Evolutionary conservation across 1,139 yeast genomes (phyloP).

Genomic region (Meyerozyma elateridarum): DNA sequence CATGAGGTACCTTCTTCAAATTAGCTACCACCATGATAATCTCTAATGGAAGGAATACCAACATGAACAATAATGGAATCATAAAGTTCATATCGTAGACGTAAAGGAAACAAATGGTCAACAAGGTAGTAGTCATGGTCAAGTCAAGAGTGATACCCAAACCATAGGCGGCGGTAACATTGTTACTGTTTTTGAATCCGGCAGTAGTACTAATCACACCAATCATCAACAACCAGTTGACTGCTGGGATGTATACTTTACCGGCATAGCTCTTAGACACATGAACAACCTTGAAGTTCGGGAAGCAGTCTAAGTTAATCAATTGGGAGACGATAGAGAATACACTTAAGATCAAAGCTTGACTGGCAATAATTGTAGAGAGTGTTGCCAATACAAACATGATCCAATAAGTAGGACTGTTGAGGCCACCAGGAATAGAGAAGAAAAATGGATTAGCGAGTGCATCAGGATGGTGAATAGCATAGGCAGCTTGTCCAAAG

Average conservation of each 20-base stretch:
- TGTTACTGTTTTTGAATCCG: conserved; percentile 45
- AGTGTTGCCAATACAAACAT: conserved; percentile 50
- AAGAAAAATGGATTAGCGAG: conserved; percentile 41
- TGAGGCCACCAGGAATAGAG: conserved; percentile 48
- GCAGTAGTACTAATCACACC: conserved; percentile 47
- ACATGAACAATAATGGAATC: conserved; percentile 29
- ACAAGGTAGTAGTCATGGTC: conserved; percentile 44
- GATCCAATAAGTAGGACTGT: conserved; percentile 44
- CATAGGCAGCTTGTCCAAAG: conserved; percentile 55
- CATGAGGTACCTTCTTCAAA: conserved; percentile 47
- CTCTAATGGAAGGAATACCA: conserved; percentile 45
- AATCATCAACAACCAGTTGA: conserved; percentile 46
- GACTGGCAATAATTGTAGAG: conserved; percentile 55
- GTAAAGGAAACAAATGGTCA: conserved; percentile 41
- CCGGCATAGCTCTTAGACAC: conserved; percentile 41
- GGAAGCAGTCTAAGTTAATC: conserved; percentile 51
- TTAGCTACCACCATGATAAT: conserved; percentile 42
- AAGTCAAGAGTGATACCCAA: conserved; percentile 55
- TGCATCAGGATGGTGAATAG: conserved; percentile 37
- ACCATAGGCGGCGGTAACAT: conserved; percentile 58
- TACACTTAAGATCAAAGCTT: conserved; percentile 54
- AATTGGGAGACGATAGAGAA: conserved; percentile 49
- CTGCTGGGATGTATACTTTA: conserved; percentile 47
- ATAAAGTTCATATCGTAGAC: conserved; percentile 37
- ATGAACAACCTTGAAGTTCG: conserved; percentile 41